Percentiles rank a stretch among this genome's conserved stretches.
Conservation (phyloP, 345 rosid genomes). For the Atalantia buxifolia region DNA sequence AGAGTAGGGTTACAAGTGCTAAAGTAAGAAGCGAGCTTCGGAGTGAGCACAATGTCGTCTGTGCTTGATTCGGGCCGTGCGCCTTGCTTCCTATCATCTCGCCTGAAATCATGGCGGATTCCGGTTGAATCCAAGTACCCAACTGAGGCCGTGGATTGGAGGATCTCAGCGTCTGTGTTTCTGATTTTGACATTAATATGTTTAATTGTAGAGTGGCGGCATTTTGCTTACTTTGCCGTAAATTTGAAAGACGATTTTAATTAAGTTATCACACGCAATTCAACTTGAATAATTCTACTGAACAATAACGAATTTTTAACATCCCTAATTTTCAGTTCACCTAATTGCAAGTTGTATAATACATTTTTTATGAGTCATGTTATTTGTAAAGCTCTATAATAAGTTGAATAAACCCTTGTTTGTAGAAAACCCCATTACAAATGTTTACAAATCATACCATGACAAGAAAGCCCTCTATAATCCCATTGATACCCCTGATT, state of each 20-base stretch:
- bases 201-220: neutral
- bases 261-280: neutral
- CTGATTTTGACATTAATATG: neutral
- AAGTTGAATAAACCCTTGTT: too few relatives aligned
- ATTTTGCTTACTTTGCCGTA: neutral
- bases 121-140: neutral
- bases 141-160: neutral
- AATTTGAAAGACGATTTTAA: neutral
- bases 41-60: conserved; percentile 46
- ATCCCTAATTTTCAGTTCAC: too few relatives aligned
- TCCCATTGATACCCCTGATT: too few relatives aligned
- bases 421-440: too few relatives aligned
- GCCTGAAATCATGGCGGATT: neutral
- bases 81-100: conserved; percentile 5
- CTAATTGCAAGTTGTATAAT: too few relatives aligned
- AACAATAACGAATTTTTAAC: too few relatives aligned
- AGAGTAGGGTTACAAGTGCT: conserved; percentile 64
- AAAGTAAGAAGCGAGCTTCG: conserved; percentile 64
- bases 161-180: neutral
- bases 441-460: too few relatives aligned
- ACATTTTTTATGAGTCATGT: too few relatives aligned
- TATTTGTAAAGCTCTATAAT: too few relatives aligned
- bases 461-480: too few relatives aligned
- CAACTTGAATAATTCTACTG: too few relatives aligned
- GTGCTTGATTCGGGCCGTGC: conserved; percentile 10